phyloP scores from a whole-genome alignment of 768 basidiomycete species.

The Suillus plorans region DNA sequence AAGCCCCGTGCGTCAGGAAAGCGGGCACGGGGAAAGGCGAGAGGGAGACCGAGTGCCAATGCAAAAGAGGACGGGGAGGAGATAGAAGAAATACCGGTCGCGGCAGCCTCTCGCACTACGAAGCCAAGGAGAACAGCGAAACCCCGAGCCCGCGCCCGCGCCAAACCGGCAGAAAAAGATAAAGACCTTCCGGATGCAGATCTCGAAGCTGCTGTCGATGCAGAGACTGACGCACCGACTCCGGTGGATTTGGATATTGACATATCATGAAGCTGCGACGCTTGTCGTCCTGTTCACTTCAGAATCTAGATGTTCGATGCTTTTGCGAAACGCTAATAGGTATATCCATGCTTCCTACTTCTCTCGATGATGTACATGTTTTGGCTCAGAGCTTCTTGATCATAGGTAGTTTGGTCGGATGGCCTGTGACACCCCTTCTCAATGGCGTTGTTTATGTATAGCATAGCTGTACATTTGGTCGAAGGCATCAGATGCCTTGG shows the following conservation, averaged over 20 bases:
- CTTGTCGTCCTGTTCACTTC: slow-evolving; percentile 44
- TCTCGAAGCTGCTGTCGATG: slow-evolving; percentile 23
- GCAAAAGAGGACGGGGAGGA: slow-evolving; percentile 38
- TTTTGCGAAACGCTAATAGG: background rate
- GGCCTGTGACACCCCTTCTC: background rate
- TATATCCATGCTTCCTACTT: background rate
- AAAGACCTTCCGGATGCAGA: slow-evolving; percentile 34
- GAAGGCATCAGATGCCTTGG: background rate
- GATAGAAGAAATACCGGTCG: slow-evolving; percentile 30
- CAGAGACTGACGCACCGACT: slow-evolving; percentile 36
- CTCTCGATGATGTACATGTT: background rate
- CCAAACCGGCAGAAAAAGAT: slow-evolving; percentile 22
- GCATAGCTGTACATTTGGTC: background rate
- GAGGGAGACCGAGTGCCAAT: slow-evolving; percentile 31
- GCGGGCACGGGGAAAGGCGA: slow-evolving; percentile 31
- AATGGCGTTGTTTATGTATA: background rate
- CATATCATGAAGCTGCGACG: slow-evolving; percentile 42
- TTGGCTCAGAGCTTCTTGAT: background rate
- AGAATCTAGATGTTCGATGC: background rate
- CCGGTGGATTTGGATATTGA: slow-evolving; percentile 39
- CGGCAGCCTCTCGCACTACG: slow-evolving; percentile 25
- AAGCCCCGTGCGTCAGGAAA: slow-evolving; percentile 23
- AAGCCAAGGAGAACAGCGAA: slow-evolving; percentile 32
- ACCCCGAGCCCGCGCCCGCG: slow-evolving; percentile 22
- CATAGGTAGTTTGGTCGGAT: background rate